Evolutionary conservation across 371 early-diverging fungal genomes (phyloP).

Genomic region (Mortierella sp.): DNA sequence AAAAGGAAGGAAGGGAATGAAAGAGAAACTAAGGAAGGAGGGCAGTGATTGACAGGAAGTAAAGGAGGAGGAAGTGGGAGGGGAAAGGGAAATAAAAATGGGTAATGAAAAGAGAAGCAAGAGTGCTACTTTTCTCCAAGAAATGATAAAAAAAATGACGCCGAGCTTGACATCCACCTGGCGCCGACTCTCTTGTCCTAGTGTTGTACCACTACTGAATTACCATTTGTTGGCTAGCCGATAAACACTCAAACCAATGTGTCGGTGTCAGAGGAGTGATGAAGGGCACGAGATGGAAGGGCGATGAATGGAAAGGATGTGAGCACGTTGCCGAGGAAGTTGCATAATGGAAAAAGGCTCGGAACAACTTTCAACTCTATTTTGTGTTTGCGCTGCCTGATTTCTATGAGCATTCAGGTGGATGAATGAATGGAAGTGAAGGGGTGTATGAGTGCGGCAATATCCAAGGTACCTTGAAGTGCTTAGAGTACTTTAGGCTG

Average conservation of each 20-base stretch:
- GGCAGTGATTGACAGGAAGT: not conserved
- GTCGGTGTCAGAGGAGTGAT: not conserved
- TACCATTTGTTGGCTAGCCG: not conserved
- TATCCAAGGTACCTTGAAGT: not conserved
- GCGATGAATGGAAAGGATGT: not conserved
- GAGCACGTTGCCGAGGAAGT: not conserved
- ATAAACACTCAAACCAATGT: conserved; percentile 2
- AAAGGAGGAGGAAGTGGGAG: not conserved
- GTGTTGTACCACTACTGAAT: not conserved
- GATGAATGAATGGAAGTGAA: not conserved
- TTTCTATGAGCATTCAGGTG: not conserved
- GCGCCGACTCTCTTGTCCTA: not conserved
- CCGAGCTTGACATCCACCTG: not conserved
- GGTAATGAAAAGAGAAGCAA: not conserved
- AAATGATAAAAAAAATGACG: not conserved
- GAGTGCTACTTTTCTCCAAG: not conserved
- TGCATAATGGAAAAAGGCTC: not conserved
- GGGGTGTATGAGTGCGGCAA: not conserved
- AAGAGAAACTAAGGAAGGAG: not conserved
- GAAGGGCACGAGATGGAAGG: not conserved
- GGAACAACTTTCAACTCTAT: not conserved
- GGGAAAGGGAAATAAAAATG: not conserved
- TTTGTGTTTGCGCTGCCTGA: not conserved
- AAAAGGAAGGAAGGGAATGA: not conserved
- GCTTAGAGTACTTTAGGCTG: conserved; percentile 28